phyloP scores from a whole-genome alignment of 1,284 basidiomycete species.

The Sutorius eximius region DNA sequence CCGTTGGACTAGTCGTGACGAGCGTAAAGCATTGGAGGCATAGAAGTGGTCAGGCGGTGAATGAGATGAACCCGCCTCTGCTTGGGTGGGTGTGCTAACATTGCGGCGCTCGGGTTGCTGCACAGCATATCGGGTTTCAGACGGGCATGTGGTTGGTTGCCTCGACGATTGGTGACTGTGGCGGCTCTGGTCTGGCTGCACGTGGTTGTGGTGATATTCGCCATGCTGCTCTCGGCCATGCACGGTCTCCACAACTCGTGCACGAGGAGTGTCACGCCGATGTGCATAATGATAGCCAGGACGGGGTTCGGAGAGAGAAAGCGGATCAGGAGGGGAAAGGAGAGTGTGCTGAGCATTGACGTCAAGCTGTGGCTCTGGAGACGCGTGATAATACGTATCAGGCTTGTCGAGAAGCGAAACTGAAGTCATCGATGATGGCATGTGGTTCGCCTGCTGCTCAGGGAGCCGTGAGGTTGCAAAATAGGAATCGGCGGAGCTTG shows the following conservation, averaged over 20 bases:
- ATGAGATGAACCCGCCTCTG: conserved; percentile 25
- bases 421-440: conserved; percentile 33
- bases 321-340: conserved; percentile 32
- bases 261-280: conserved; percentile 27
- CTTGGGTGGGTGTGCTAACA: conserved; percentile 14
- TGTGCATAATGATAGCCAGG: conserved; percentile 33
- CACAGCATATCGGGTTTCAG: conserved; percentile 21
- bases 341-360: conserved; percentile 29
- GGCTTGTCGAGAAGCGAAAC: conserved; percentile 29
- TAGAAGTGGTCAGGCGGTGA: conserved; percentile 24
- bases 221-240: conserved; percentile 28
- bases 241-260: conserved; percentile 30
- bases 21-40: conserved; percentile 1
- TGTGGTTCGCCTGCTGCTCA: conserved; percentile 27
- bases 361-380: conserved; percentile 33
- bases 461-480: conserved; percentile 28
- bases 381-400: conserved; percentile 29
- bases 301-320: conserved; percentile 31
- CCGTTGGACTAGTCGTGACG: conserved; percentile 25
- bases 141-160: conserved; percentile 16
- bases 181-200: conserved; percentile 19
- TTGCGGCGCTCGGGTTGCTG: conserved; percentile 21
- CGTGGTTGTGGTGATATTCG: conserved; percentile 30
- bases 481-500: conserved; percentile 28
- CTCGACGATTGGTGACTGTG: conserved; percentile 19